phyloP scores from a whole-genome alignment of 768 basidiomycete species.

The Hortiboletus campestris region DNA sequence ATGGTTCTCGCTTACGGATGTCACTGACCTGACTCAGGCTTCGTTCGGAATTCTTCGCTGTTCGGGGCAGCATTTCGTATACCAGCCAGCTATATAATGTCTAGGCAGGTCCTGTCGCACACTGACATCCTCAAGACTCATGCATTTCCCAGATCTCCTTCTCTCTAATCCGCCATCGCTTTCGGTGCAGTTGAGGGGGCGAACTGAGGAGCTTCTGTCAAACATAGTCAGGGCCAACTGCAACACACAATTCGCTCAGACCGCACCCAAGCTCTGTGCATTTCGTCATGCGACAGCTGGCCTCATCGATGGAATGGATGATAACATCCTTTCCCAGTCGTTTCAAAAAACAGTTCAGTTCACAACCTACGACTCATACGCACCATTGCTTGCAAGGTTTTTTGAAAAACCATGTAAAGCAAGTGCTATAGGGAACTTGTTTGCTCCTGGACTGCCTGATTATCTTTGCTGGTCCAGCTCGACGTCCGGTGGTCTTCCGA shows the following conservation, averaged over 20 bases:
- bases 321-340: not conserved
- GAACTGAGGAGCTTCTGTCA: not conserved
- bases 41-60: too few relatives aligned
- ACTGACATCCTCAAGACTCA: not conserved
- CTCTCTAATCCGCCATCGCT: not conserved
- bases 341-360: constrained; percentile 12
- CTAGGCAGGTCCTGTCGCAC: not conserved
- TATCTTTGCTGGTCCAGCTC: constrained; percentile 15
- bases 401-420: constrained; percentile 4
- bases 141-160: too few relatives aligned
- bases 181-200: not conserved
- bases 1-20: too few relatives aligned
- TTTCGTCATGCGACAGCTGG: constrained; percentile 1
- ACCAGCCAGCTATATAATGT: not conserved
- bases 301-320: not conserved
- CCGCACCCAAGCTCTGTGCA: not conserved
- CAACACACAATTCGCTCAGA: constrained; percentile 4
- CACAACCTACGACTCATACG: constrained; percentile 18
- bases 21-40: too few relatives aligned
- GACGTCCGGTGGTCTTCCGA: constrained; percentile 17
- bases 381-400: constrained; percentile 10
- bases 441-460: constrained; percentile 21
- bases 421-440: constrained; percentile 2
- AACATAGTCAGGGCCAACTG: constrained; percentile 1
- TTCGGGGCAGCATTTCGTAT: not conserved